phyloP scores from a whole-genome alignment of 306 rosid species.

The Heteromeles arbutifolia region DNA sequence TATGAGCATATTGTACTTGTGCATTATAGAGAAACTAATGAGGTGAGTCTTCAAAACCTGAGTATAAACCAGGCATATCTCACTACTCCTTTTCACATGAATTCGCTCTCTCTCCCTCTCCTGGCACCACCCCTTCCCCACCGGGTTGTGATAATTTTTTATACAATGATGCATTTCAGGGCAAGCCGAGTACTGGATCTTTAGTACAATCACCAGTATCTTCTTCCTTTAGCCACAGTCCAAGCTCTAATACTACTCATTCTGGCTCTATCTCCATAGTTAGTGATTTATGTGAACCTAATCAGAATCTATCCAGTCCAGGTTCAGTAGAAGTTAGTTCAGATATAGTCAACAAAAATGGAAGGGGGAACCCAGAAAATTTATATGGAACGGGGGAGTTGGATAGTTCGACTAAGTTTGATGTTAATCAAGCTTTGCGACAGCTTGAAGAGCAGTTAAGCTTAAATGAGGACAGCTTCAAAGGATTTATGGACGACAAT shows the following conservation, averaged over 20 bases:
- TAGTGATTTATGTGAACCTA: slow-evolving; percentile 46
- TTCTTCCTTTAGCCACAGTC: slow-evolving; percentile 40
- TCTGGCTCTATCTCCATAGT: slow-evolving; percentile 32
- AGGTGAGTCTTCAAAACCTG: slow-evolving; percentile 50
- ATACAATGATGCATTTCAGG: slow-evolving; percentile 45
- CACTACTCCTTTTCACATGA: background rate
- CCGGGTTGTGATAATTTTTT: background rate
- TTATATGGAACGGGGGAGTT: slow-evolving; percentile 31
- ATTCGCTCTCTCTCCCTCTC: background rate
- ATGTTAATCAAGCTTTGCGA: slow-evolving; percentile 61
- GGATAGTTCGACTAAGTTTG: slow-evolving; percentile 29
- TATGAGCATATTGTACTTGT: slow-evolving; percentile 91
- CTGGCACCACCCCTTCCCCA: background rate
- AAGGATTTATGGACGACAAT: slow-evolving; percentile 35
- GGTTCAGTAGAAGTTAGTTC: slow-evolving; percentile 64
- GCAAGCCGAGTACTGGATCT: slow-evolving; percentile 42
- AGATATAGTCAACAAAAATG: slow-evolving; percentile 27
- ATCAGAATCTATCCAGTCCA: slow-evolving; percentile 58
- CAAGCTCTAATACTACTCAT: slow-evolving; percentile 29
- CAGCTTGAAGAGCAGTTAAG: slow-evolving; percentile 70
- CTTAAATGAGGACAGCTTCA: slow-evolving; percentile 46
- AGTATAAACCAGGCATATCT: slow-evolving; percentile 14
- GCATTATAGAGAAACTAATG: slow-evolving; percentile 77
- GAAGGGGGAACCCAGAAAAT: slow-evolving; percentile 32
- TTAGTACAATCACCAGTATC: slow-evolving; percentile 45